phyloP scores from a whole-genome alignment of 2,329 filamentous ascomycete species.

The Penicillium sp. region DNA sequence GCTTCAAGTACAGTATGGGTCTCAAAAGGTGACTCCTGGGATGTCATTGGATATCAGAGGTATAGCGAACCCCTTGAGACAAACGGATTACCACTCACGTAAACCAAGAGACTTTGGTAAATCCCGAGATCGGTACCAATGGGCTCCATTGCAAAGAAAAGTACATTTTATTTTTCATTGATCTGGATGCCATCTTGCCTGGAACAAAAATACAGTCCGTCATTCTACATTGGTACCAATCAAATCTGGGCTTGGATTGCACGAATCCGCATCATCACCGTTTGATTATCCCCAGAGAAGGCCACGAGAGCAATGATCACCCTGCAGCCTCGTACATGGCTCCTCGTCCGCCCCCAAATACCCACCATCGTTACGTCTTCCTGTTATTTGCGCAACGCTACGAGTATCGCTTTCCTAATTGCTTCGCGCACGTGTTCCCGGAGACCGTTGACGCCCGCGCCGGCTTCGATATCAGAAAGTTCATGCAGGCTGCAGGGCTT shows the following conservation, averaged over 20 bases:
- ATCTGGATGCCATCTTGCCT: slow-evolving; percentile 25
- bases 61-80: neutral
- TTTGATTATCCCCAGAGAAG: slow-evolving; percentile 1
- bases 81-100: neutral
- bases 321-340: slow-evolving; percentile 27
- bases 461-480: slow-evolving; percentile 38
- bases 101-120: slow-evolving; percentile 6
- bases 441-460: slow-evolving; percentile 22
- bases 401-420: slow-evolving; percentile 30
- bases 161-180: slow-evolving; percentile 28
- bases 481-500: slow-evolving; percentile 35
- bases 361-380: slow-evolving; percentile 34
- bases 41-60: slow-evolving; percentile 13
- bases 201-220: slow-evolving; percentile 15
- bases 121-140: slow-evolving; percentile 20
- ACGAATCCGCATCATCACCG: neutral
- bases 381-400: slow-evolving; percentile 30
- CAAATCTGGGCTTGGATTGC: slow-evolving; percentile 17
- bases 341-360: slow-evolving; percentile 28
- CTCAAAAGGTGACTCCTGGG: slow-evolving; percentile 21
- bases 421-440: slow-evolving; percentile 35
- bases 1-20: slow-evolving; percentile 21
- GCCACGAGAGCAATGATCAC: neutral
- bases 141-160: slow-evolving; percentile 9
- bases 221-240: slow-evolving; percentile 32